Base-by-base conservation (phyloP, 148 eudicot genomes). In the Rhododendron henanense region DNA sequence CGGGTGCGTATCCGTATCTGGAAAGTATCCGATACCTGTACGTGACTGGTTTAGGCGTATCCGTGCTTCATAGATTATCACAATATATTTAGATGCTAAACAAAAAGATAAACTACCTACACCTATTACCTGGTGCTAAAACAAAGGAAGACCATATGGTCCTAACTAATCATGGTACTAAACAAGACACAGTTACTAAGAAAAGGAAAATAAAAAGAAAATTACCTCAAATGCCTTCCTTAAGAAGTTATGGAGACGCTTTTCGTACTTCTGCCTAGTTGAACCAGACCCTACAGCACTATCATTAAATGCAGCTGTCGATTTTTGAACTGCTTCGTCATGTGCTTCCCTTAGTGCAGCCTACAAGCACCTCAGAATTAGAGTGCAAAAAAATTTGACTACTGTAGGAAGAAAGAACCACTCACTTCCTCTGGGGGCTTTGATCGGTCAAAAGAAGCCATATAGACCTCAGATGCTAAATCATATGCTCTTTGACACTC, bases 381-480 rank as follows among this genome's bases (percentile, higher is more conserved):
- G 79, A 53, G 84, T 85, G 78, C 48, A 74, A 83, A 25, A 86
- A 39, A 86, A 37, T 53, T 31, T 82, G 15, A 23, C 44, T 59
- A 87, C 51, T 1, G 10, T 53, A 77, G 8, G 35, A 77, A 10
- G 57, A 84, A 81, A 85, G 79, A 47, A 71, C 82, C 15, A 89
- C 98, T 89, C 90, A 97, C 99, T 93, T 97, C 99, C 85, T 95
- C 99, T 3, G 99, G 95, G 78, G 98, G 96, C 87, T 92, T 95
- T 81, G 98, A 92, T 81, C 93, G 96, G 88, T 95, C 98, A 89
- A 97, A 94, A 35, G 94, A 84, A 82, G 98, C 92, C 96, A 93
- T 93, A 84, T 95, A 97, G 79, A 87, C 92, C 87, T 95, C 99
- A 84, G 94, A 87, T 78, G 95, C 98, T 87, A 91, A 76, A 84